phyloP scores from a whole-genome alignment of 1,284 basidiomycete genomes.

The Marasmius fiardii region DNA sequence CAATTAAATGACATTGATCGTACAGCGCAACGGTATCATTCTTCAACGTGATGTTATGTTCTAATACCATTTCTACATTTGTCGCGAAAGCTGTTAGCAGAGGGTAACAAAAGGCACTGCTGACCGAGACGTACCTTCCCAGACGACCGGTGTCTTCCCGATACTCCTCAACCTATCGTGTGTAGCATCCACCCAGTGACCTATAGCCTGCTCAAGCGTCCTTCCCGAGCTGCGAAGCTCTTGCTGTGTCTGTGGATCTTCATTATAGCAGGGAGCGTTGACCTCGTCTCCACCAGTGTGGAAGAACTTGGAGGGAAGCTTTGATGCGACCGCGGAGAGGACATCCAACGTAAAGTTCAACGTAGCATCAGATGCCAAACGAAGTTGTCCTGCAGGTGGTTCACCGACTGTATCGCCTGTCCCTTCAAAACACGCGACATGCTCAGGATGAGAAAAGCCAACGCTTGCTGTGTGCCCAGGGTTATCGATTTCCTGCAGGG shows the following conservation, averaged over 20 bases:
- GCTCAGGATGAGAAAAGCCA: slow-evolving; percentile 62
- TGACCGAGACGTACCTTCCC: slow-evolving; percentile 39
- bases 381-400: slow-evolving; percentile 81
- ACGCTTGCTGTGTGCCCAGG: slow-evolving; percentile 80
- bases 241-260: slow-evolving; percentile 56
- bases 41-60: slow-evolving; percentile 57
- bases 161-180: slow-evolving; percentile 31
- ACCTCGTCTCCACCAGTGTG: slow-evolving; percentile 85
- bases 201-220: slow-evolving; percentile 64
- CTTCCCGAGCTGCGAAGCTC: slow-evolving; percentile 44
- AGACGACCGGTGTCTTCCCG: slow-evolving; percentile 44
- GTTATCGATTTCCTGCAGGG: slow-evolving; percentile 65
- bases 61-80: slow-evolving; percentile 71
- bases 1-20: slow-evolving; percentile 21
- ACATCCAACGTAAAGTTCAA: slow-evolving; percentile 44
- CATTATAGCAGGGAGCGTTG: slow-evolving; percentile 64
- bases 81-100: slow-evolving; percentile 7
- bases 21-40: slow-evolving; percentile 72
- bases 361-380: slow-evolving; percentile 51
- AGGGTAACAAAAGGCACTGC: no score
- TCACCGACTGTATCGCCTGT: slow-evolving; percentile 63
- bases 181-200: slow-evolving; percentile 23
- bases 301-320: slow-evolving; percentile 62
- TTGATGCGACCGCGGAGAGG: slow-evolving; percentile 28
- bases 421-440: slow-evolving; percentile 67